Evolutionary conservation across 2,329 filamentous ascomycete genomes (phyloP).

Genomic region (Blastomyces emzantsi): DNA sequence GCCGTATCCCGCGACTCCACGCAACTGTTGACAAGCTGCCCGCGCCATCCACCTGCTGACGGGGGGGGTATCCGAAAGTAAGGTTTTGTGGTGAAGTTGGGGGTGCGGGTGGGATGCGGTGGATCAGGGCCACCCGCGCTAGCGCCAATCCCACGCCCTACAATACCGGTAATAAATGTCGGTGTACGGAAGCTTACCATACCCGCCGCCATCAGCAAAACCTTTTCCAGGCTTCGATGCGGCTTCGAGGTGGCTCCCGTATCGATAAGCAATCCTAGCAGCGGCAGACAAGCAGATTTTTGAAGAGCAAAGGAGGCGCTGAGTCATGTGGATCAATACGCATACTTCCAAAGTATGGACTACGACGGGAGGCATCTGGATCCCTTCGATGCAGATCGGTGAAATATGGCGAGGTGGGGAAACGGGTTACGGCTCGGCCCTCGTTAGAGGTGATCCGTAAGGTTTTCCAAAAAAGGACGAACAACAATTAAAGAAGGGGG

Average conservation of each 20-base stretch:
- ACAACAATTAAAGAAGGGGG: neutral
- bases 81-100: neutral
- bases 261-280: neutral
- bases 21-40: neutral
- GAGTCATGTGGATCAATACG: neutral
- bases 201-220: neutral
- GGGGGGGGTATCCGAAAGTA: neutral
- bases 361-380: neutral
- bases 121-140: constrained; percentile 2
- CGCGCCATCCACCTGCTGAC: neutral
- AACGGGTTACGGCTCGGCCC: neutral
- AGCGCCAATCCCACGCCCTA: neutral
- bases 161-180: neutral
- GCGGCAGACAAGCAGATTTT: neutral
- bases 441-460: neutral
- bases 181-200: neutral
- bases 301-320: neutral
- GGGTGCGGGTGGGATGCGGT: neutral
- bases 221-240: neutral
- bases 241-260: neutral
- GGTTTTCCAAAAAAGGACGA: neutral
- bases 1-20: neutral
- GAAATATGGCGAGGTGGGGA: neutral
- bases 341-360: neutral
- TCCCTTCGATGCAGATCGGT: neutral